Percentiles rank a stretch among this genome's conserved stretches.
Conservation (phyloP, 257 asterid species). For the Linaria vulgaris region DNA sequence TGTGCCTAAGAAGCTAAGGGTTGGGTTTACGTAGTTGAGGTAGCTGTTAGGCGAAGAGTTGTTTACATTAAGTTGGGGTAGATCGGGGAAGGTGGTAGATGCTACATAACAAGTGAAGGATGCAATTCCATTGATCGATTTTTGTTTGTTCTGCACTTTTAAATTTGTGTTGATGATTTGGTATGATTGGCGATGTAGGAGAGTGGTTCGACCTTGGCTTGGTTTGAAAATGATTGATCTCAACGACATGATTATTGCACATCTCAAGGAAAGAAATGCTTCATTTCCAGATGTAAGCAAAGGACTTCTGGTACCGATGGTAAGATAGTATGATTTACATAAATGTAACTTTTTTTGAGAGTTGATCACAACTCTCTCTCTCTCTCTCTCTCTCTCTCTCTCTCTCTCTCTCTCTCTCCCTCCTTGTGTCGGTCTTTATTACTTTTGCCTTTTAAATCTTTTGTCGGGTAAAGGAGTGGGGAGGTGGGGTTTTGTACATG, state of each 20-base stretch:
- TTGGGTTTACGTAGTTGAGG: too few species aligned
- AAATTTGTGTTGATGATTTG: slow-evolving; percentile 2
- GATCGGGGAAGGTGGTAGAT: too few species aligned
- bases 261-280: slow-evolving; percentile 71
- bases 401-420: not conserved
- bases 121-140: too few species aligned
- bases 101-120: too few species aligned
- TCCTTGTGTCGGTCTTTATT: too few species aligned
- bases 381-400: not conserved
- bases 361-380: slow-evolving; percentile 6
- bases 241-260: slow-evolving; percentile 71
- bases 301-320: slow-evolving; percentile 88
- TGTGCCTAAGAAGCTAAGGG: too few species aligned
- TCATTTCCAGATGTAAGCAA: slow-evolving; percentile 63
- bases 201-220: slow-evolving; percentile 96
- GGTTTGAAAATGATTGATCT: slow-evolving; percentile 92
- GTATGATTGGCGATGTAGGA: slow-evolving; percentile 48
- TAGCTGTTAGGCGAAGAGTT: too few species aligned
- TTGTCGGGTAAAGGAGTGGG: too few species aligned
- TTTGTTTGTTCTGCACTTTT: not conserved
- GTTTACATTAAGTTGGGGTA: too few species aligned
- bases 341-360: not conserved
- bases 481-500: not conserved
- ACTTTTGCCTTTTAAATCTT: too few species aligned
- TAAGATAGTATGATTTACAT: slow-evolving; percentile 27